These are phyloP conservation scores for Actinomucor elegans DNA, from an alignment of 371 early-diverging fungal genomes.

Conservation along the genomic window DNA sequence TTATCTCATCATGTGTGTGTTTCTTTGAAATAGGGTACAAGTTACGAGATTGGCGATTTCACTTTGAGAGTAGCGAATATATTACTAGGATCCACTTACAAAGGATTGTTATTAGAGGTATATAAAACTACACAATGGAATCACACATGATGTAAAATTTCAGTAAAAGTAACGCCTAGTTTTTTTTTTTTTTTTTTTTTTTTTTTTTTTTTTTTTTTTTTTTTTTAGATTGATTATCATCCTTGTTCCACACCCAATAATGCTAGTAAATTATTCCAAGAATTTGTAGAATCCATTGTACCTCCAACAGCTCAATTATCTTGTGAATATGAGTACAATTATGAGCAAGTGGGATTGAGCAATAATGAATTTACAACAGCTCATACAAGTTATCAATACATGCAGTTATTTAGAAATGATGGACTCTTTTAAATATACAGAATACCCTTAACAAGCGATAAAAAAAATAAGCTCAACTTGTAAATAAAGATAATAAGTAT, in stretches of 20 bases:
- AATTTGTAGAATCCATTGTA: slow-evolving; percentile 47
- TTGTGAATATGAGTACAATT: slow-evolving; percentile 49
- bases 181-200: no score
- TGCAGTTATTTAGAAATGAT: slow-evolving; percentile 49
- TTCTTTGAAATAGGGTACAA: slow-evolving; percentile 35
- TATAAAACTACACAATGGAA: not conserved
- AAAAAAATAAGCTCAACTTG: not conserved
- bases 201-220: not conserved
- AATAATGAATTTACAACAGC: slow-evolving; percentile 48
- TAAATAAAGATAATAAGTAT: not conserved
- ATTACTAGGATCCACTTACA: slow-evolving; percentile 47
- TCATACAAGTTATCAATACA: slow-evolving; percentile 58
- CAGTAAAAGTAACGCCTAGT: no score
- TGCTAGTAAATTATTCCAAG: slow-evolving; percentile 35
- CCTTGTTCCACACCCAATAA: slow-evolving; percentile 48
- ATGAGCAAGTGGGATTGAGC: slow-evolving; percentile 46
- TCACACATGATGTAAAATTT: not conserved
- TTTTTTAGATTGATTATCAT: slow-evolving; percentile 44
- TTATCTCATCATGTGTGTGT: not conserved
- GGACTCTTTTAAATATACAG: slow-evolving; percentile 33
- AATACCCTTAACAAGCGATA: slow-evolving; percentile 3
- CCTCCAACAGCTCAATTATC: slow-evolving; percentile 48
- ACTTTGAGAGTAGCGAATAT: slow-evolving; percentile 53
- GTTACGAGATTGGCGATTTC: slow-evolving; percentile 55
- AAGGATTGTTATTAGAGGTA: slow-evolving; percentile 52